Base-by-base conservation (phyloP, 306 rosid species). In the Castanea mollissima region DNA sequence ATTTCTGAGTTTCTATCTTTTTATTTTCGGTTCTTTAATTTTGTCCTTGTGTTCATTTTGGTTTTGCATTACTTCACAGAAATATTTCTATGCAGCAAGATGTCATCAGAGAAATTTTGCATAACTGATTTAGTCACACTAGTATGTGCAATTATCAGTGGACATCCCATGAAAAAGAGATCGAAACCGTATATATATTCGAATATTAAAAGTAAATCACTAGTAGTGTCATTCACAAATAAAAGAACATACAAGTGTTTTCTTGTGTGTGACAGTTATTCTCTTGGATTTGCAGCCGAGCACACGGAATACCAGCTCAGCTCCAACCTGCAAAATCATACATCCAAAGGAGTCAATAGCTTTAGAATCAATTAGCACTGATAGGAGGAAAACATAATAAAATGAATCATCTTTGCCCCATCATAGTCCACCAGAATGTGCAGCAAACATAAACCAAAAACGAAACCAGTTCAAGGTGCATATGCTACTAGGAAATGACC, bases 271-370 rank as follows among this genome's bases (percentile, higher is more conserved):
- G 75, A 93, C 93, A 31, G 99, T 95, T 83, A 93, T 89, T 82
- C 97, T 93, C 87, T 95, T 95, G 58, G 97, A 93, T 86, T 95
- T 95, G 92, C 90, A 86, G 79, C 98, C 99, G 78, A 95, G 99
- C 83, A 95, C 96, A 11, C 94, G 98, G 80, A 92, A 95, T 51
- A 83, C 62, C 72, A 95, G 84, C 74, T 95, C 99, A 77, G 97
- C 97, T 73, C 99, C 99, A 80, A 86, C 87, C 99, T 94, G 84
- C 81, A 83, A 23, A 86, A 79, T 59, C 75, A 80, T 32, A 55
- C 62, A 79, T 78, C 75, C 29, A 89, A 81, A 76, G 78, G 38
- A 80, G 79, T 82, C 31, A 56, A 79, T 69, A 31, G 64, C 41
- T 77, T 69, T 65, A 64, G 35, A 60, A 52, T 55, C 56, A 58